A percentile compares a stretch with the other conserved stretches of the same genome.
Evolutionary conservation across 2,329 filamentous ascomycete species (phyloP).

Genomic region (Iodosphaeria phyllophila): DNA sequence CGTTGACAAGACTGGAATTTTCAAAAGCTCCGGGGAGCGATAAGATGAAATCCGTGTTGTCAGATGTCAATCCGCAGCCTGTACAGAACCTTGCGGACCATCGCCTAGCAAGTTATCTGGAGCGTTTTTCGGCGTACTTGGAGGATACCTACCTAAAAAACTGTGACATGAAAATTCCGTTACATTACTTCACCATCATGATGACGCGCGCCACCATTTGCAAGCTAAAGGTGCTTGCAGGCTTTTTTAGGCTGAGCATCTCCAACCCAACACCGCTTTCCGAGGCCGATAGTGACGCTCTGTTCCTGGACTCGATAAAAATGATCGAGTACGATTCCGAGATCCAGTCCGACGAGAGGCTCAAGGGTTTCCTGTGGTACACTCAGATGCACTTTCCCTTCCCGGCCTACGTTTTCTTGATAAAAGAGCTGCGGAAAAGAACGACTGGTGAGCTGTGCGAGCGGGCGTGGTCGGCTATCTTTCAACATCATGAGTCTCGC

Average conservation of each 20-base stretch:
- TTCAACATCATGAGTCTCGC: constrained; percentile 32
- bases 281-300: constrained; percentile 27
- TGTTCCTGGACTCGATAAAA: constrained; percentile 34
- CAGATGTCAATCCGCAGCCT: constrained; percentile 18
- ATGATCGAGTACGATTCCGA: constrained; percentile 42
- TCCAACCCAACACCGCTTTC: constrained; percentile 18
- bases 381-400: constrained; percentile 40
- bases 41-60: constrained; percentile 16
- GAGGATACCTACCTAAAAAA: constrained; percentile 34
- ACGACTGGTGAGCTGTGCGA: constrained; percentile 35
- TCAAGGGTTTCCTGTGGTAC: constrained; percentile 38
- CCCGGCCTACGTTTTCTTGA: constrained; percentile 40
- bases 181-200: constrained; percentile 38
- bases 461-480: constrained; percentile 37
- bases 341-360: constrained; percentile 28
- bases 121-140: constrained; percentile 33
- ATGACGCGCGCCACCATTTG: constrained; percentile 36
- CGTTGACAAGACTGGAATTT: constrained; percentile 35
- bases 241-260: constrained; percentile 29
- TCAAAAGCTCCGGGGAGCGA: constrained; percentile 32
- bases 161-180: constrained; percentile 37
- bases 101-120: constrained; percentile 28
- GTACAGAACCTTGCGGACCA: constrained; percentile 30
- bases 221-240: constrained; percentile 35
- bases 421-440: constrained; percentile 33